Conservation (phyloP, 2,329 filamentous ascomycete species). For the Exophiala oligosperma region DNA sequence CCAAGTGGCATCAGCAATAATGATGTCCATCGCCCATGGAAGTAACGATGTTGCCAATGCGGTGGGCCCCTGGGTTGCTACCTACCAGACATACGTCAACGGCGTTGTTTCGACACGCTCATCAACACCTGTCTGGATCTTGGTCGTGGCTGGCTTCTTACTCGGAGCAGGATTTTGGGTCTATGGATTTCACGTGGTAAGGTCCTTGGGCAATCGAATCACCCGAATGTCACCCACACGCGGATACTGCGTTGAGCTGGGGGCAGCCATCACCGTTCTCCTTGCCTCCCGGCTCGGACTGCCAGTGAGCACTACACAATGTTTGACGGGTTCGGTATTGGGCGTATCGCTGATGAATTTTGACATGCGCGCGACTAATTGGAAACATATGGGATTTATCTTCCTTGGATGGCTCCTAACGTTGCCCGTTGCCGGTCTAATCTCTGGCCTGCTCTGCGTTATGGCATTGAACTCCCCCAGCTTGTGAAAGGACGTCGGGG, state of each 20-base stretch:
- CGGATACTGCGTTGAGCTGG: conserved; percentile 42
- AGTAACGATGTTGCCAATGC: conserved; percentile 47
- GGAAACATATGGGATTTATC: conserved; percentile 45
- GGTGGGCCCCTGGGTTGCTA: conserved; percentile 42
- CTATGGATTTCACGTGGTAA: conserved; percentile 40
- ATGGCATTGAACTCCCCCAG: conserved; percentile 47
- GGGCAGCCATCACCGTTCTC: conserved; percentile 42
- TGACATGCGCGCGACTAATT: conserved; percentile 44
- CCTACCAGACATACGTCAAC: conserved; percentile 39
- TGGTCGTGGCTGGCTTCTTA: conserved; percentile 39
- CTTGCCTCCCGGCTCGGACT: conserved; percentile 37
- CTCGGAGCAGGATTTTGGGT: conserved; percentile 45
- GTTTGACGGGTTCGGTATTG: conserved; percentile 37
- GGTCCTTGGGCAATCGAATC: conserved; percentile 43
- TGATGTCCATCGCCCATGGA: conserved; percentile 47
- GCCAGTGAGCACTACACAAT: conserved; percentile 41
- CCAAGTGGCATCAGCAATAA: conserved; percentile 43
- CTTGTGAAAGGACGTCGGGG: conserved; percentile 23
- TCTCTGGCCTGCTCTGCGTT: conserved; percentile 41
- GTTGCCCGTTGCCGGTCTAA: conserved; percentile 41
- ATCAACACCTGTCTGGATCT: conserved; percentile 42
- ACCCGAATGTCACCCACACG: conserved; percentile 41
- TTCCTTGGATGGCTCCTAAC: conserved; percentile 48
- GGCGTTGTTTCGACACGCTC: conserved; percentile 35
- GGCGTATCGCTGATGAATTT: conserved; percentile 41